Base-by-base conservation (phyloP, 331 rosid species). In the Dryas integrifolia region DNA sequence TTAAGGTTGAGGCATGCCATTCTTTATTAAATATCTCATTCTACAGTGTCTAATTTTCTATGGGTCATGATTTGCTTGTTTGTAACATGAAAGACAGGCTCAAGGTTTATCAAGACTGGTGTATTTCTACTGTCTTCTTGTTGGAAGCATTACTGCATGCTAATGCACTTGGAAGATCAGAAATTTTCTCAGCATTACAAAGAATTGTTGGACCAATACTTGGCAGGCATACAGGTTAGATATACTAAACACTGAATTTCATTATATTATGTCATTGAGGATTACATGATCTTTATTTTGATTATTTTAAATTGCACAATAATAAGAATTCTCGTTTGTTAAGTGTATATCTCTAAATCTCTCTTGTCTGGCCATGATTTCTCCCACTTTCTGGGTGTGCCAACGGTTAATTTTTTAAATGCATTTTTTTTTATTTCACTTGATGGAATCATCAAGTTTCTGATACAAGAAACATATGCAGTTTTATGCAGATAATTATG, bases 81-180 rank as follows among this genome's bases (percentile, higher is more conserved):
- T 75, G 75, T 79, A 71, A 76, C 67, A 76, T 82, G 82, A 72
- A 82, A 83, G 82, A 80, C 92, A 82, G 96, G 83, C 70, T 79
- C 83, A 69, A 84, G 82, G 81, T 82, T 83, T 79, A 72, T 83
- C 70, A 88, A 79, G 81, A 82, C 90, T 65, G 95, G 92, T 77
- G 85, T 83, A 53, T 69, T 87, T 85, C 84, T 93, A 50, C 90
- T 93, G 59, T 83, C 83, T 82, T 93, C 98, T 80, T 93, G 98
- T 87, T 93, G 98, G 98, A 93, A 92, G 88, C 98, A 93, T 82
- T 93, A 91, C 80, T 78, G 87, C 78, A 50, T 75, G 82, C 87
- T 93, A 58, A 81, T 93, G 64, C 81, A 78, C 80, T 82, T 93
- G 88, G 96, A 93, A 85, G 96, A 89, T 78, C 86, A 52, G 46